Evolutionary conservation across 140 eudicot genomes (phyloP), one percentile per base, ranked within the genome.

Genomic region (Bidens hawaiensis): DNA sequence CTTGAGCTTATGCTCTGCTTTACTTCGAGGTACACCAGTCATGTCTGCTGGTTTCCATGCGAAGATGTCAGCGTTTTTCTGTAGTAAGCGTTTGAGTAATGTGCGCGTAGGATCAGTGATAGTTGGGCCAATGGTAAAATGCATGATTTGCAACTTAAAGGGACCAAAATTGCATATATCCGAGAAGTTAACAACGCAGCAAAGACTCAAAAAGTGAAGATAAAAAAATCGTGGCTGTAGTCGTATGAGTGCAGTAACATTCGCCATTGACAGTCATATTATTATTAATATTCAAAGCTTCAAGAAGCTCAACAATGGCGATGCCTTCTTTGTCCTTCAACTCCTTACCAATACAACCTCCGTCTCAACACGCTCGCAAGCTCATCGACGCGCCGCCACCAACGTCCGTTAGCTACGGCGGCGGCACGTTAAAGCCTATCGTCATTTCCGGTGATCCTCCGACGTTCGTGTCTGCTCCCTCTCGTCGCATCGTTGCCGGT

Each of bases 401-500:
- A 27, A 10, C 81, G 28, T 27, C 79, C 61, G 23, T 60, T 18
- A 36, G 48, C 64, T 31, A n/a, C 64, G 60, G 13, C 70, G 67
- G 38, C 66, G 67, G 60, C 43, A 42, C 71, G 65, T 81, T 89
- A n/a, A 83, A 81, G 38, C 97, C 97, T 47, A 90, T 90, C 3
- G 85, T 86, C 10, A 79, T 90, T 0, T 41, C 68, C 43, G 97
- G 96, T 1, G 64, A 84, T 58, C 97, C 97, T 30, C 96, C 97
- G 64, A 90, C 97, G 27, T 90, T 79, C n/a, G 91, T 90, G 33
- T 86, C 97, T 22, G 97, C 97, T 65, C 97, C 97, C 11, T 95
- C 85, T 36, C 95, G 97, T 56, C 90, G 97, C 51, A 90, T 90
- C 53, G 90, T 90, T 3, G 97, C 97, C n/a, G 86, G 97, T 90